Percentiles rank a stretch among this genome's conserved stretches.
Conservation (phyloP, 2,329 filamentous ascomycete genomes). For the Dothistroma pini region DNA sequence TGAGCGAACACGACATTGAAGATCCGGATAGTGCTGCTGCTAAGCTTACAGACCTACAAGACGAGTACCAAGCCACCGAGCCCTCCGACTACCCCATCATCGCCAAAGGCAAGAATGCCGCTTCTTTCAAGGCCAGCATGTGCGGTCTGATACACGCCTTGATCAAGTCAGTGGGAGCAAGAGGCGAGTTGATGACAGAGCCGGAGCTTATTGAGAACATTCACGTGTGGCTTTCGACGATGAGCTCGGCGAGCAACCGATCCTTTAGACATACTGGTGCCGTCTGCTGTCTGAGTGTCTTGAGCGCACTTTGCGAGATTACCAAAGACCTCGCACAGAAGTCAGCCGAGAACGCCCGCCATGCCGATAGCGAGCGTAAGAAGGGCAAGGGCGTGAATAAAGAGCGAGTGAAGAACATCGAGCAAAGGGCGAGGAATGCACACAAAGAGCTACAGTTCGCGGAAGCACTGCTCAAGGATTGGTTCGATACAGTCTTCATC, state of each 20-base stretch:
- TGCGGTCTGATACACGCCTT: slow-evolving; percentile 75
- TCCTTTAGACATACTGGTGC: slow-evolving; percentile 95
- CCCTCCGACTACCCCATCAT: slow-evolving; percentile 84
- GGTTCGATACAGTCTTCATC: slow-evolving; percentile 89
- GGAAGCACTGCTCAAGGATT: slow-evolving; percentile 71
- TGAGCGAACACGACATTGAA: slow-evolving; percentile 78
- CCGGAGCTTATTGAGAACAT: slow-evolving; percentile 79
- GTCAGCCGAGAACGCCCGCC: slow-evolving; percentile 71
- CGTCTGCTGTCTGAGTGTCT: slow-evolving; percentile 74
- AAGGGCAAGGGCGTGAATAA: slow-evolving; percentile 69
- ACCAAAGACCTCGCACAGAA: slow-evolving; percentile 67
- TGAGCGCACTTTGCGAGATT: slow-evolving; percentile 70
- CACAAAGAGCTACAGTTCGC: slow-evolving; percentile 66
- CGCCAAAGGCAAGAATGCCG: slow-evolving; percentile 67
- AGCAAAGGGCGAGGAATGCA: slow-evolving; percentile 67
- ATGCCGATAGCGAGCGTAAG: slow-evolving; percentile 72
- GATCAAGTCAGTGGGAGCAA: slow-evolving; percentile 73
- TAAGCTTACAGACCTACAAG: slow-evolving; percentile 78
- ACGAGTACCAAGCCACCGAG: slow-evolving; percentile 74
- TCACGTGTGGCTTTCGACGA: slow-evolving; percentile 80
- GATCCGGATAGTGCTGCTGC: slow-evolving; percentile 84
- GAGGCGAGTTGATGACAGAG: slow-evolving; percentile 76
- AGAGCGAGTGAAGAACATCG: slow-evolving; percentile 67
- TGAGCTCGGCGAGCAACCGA: slow-evolving; percentile 82
- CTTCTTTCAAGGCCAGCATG: slow-evolving; percentile 73